Percentiles rank a stretch among this genome's conserved stretches.
Evolutionary conservation across 75 land plant species (phyloP).

Genomic region (Selaginella moellendorffii): DNA sequence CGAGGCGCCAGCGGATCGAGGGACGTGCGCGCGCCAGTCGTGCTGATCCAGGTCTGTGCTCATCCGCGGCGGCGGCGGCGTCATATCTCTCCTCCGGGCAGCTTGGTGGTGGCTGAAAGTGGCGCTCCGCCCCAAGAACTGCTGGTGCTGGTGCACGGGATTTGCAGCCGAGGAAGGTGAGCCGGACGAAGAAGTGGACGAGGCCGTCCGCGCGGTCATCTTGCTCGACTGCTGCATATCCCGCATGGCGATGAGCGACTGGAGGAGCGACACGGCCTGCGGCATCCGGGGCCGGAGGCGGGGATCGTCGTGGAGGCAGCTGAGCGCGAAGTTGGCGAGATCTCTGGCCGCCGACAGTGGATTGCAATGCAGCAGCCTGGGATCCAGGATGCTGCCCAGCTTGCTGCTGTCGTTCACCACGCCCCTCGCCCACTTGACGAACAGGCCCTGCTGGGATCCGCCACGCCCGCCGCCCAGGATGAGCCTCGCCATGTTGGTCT

Average conservation of each 20-base stretch:
- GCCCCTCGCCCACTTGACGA: background rate
- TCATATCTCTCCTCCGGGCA: background rate
- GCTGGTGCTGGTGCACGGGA: no score
- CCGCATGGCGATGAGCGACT: background rate
- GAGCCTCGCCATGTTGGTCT: background rate
- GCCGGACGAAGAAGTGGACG: no score
- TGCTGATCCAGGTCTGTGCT: background rate
- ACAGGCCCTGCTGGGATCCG: background rate
- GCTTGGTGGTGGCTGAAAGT: background rate
- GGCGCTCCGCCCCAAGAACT: background rate
- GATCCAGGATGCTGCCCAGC: background rate
- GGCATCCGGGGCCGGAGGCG: background rate
- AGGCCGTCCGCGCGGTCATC: no score
- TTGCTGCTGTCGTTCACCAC: background rate
- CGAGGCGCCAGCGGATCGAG: background rate
- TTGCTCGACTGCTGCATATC: no score
- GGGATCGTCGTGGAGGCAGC: background rate
- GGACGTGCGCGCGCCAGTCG: background rate
- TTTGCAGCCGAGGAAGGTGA: no score
- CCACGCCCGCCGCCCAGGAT: background rate
- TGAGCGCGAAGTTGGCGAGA: background rate
- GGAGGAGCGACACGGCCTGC: background rate
- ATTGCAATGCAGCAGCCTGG: background rate
- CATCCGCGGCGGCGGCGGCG: background rate
- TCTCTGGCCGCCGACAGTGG: background rate